Base-by-base conservation (phyloP, 23 red algal species). In the Gracilariopsis chorda region DNA sequence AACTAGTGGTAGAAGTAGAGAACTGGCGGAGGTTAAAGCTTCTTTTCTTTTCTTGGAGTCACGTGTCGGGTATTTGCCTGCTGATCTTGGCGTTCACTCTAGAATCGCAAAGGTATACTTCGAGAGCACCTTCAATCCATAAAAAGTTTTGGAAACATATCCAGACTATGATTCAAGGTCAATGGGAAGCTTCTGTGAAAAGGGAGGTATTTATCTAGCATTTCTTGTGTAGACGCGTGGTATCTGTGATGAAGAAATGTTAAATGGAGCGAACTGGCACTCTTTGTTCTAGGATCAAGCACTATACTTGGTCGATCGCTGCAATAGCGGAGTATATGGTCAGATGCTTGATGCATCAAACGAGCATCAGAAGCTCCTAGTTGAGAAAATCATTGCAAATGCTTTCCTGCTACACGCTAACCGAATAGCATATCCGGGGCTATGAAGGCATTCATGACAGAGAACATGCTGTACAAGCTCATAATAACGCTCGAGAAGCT, bases 111-210 rank as follows among this genome's bases (percentile, higher is more conserved):
- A 99, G 71, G 82, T 88, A 17, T 99, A 99, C 61, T 86, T 99
- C 1, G 97, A 99, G 55, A 85, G 87, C 65, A 99, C 96, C 78
- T 92, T 96, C 59, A 99, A 95, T 46, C 93, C 97, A 17, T 90
- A 99, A 68, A 93, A 99, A 71, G 96, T 99, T 73, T 78, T 99
- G 56, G 93, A 94, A 52, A 99, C 93, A 14, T 96, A 99, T 83
- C 69, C 88, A 16, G 96, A 95, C 51, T 99, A 99, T 63, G 97
- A 99, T 83, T 85, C 93, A 14, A 82, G 90, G 13, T 48, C 39
- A n/a, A 93, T 99, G 3, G 97, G 97, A 21, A 65, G 71, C 4
- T 99, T 96, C 86, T 99, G 97, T 78, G 97, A 99, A 74, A 95
- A 88, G 63, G 80, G 97, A 40, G 97, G 96, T 73, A 89, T 93